Conservation (phyloP, 2,329 filamentous ascomycete genomes). For the Beauveria varroae region DNA sequence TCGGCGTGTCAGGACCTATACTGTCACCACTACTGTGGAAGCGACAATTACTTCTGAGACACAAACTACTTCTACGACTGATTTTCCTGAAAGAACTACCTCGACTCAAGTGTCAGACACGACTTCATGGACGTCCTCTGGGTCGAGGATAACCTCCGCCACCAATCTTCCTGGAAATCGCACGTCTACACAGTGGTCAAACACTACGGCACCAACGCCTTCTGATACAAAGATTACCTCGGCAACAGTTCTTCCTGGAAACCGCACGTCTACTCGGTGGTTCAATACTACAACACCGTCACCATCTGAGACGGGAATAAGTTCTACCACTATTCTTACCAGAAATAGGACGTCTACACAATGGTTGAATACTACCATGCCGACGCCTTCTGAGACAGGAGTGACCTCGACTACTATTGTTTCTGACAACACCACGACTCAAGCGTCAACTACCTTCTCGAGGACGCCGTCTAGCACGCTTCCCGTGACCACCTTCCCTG, state of each 20-base stretch:
- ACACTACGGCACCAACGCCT: not conserved
- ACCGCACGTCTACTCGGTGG: not conserved
- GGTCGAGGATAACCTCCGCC: not conserved
- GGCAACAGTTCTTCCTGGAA: not conserved
- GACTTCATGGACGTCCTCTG: not conserved
- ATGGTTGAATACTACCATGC: not conserved
- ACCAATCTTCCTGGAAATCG: not conserved
- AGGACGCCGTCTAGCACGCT: not conserved
- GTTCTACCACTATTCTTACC: not conserved
- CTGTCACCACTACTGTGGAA: not conserved
- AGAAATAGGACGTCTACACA: not conserved
- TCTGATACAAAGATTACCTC: not conserved
- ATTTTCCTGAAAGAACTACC: no score
- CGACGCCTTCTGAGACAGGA: not conserved
- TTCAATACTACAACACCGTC: not conserved
- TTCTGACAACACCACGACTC: not conserved
- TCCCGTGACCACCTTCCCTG: not conserved
- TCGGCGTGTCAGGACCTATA: not conserved
- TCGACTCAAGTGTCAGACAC: not conserved
- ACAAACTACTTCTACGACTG: no score
- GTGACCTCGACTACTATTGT: not conserved
- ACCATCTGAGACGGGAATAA: not conserved
- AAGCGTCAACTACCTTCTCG: not conserved
- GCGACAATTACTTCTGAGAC: no score
- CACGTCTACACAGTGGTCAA: not conserved